Conservation (phyloP, 1,284 basidiomycete genomes). For the Erythrobasidium hasegawianum region DNA sequence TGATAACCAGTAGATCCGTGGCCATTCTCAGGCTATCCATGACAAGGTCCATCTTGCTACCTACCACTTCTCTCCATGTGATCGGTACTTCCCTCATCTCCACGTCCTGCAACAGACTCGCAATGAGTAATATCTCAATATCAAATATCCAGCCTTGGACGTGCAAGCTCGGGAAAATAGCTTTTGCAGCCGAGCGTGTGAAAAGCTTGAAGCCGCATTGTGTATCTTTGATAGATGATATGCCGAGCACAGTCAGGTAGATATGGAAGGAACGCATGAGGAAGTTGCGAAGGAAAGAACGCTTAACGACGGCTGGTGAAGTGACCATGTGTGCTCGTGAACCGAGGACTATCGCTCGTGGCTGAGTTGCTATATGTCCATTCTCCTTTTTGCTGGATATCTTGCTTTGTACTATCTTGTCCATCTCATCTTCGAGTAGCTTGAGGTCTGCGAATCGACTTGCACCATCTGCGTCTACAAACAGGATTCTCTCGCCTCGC, state of each 20-base stretch:
- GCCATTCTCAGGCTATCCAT: constrained; percentile 83
- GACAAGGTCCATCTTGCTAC: constrained; percentile 82
- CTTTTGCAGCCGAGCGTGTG: constrained; percentile 68
- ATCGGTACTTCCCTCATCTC: constrained; percentile 81
- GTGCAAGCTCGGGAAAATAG: constrained; percentile 78
- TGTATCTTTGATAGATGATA: constrained; percentile 82
- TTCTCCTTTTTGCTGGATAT: constrained; percentile 50
- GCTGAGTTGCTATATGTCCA: constrained; percentile 57
- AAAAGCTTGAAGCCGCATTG: constrained; percentile 96
- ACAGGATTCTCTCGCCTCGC: constrained; percentile 72
- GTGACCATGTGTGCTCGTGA: constrained; percentile 86
- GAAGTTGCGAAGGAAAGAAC: constrained; percentile 77
- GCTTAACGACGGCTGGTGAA: constrained; percentile 91
- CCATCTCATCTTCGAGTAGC: constrained; percentile 67
- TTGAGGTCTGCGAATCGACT: constrained; percentile 78
- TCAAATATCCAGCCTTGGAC: constrained; percentile 82
- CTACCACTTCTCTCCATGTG: constrained; percentile 84
- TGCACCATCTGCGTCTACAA: constrained; percentile 91
- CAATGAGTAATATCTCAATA: constrained; percentile 86
- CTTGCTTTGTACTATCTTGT: constrained; percentile 52
- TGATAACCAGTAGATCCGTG: constrained; percentile 73
- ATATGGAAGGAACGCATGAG: constrained; percentile 89
- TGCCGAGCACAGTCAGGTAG: constrained; percentile 74
- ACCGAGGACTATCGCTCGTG: constrained; percentile 61
- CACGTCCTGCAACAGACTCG: constrained; percentile 58